Base-by-base conservation (phyloP, 257 asterid species). In the Petunia axillaris region DNA sequence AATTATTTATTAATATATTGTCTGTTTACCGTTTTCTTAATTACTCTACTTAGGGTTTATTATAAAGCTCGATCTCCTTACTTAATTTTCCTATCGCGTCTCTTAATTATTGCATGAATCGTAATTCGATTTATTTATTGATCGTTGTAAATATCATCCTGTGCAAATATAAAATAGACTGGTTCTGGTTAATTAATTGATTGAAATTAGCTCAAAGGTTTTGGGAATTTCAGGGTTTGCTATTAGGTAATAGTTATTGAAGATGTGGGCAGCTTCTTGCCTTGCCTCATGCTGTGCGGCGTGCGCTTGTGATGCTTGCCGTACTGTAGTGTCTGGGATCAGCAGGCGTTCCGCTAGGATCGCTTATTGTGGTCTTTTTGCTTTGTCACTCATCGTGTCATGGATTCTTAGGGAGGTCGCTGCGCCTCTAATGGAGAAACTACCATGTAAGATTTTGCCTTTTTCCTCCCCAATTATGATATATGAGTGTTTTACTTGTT, bases 371-470 rank as follows among this genome's bases (percentile, higher is more conserved):
- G 98, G 98, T 38, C 97, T 93, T 66, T 93, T 93, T 8, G 97
- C 89, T 16, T 89, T 93, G 68, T 91, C 98, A 1, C 88, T 93
- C 79, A 73, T 93, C 15, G 98, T 93, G 50, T 89, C 98, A 3
- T 93, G 98, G 98, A 90, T 93, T 82, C 93, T 93, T 71, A 85
- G 98, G n/a, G 95, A 93, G 79, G 95, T 93, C 74, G 98, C 98
- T 74, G 94, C 98, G 0, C 98, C 98, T 59, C 88, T 93, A 68
- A 84, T 93, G 95, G 98, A 93, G 87, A 90, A 90, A 81, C 90
- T 93, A 11, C 98, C 98, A 3, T 93, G 98, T 93, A 81, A 83
- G 93, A 52, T 2, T n/a, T 41, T 53, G 6, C 75, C 3, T 4
- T 7, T 46, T 9, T 37, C 55, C 5, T 73, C 53, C 4, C 11